Conservation (phyloP, 2,329 filamentous ascomycete species). For the Botrytis tulipae region DNA sequence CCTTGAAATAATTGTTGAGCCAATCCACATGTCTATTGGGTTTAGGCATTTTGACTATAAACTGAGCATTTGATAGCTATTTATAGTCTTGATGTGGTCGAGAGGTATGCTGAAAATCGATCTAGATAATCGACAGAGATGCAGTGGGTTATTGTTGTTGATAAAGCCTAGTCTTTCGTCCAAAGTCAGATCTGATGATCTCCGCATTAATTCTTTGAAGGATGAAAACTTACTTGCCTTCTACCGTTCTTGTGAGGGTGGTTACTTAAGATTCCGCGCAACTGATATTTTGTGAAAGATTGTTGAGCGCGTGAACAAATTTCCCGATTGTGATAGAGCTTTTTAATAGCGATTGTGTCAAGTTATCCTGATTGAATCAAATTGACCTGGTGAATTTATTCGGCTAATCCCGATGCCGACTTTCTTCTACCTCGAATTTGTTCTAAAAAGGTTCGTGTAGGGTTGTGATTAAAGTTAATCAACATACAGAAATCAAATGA, state of each 20-base stretch:
- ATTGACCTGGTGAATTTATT: neutral
- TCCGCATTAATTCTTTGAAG: neutral
- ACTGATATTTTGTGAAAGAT: neutral
- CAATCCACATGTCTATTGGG: neutral
- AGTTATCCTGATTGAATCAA: neutral
- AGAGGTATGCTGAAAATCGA: neutral
- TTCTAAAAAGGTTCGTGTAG: neutral
- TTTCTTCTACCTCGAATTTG: neutral
- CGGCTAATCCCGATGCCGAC: neutral
- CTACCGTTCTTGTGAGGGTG: neutral
- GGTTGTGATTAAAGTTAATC: neutral
- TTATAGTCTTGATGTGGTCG: neutral
- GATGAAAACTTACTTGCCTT: neutral
- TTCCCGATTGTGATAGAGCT: neutral
- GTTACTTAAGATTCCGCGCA: neutral
- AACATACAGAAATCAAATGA: neutral
- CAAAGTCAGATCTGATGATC: neutral
- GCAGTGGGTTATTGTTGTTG: neutral
- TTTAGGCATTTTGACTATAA: slow-evolving; percentile 4
- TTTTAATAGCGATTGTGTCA: neutral
- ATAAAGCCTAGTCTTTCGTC: neutral
- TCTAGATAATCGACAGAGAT: neutral
- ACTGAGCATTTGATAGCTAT: neutral
- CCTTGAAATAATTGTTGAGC: neutral
- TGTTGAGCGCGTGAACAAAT: neutral